phyloP scores from a whole-genome alignment of 2,329 filamentous ascomycete species.

The Fusarium gaditjirri region DNA sequence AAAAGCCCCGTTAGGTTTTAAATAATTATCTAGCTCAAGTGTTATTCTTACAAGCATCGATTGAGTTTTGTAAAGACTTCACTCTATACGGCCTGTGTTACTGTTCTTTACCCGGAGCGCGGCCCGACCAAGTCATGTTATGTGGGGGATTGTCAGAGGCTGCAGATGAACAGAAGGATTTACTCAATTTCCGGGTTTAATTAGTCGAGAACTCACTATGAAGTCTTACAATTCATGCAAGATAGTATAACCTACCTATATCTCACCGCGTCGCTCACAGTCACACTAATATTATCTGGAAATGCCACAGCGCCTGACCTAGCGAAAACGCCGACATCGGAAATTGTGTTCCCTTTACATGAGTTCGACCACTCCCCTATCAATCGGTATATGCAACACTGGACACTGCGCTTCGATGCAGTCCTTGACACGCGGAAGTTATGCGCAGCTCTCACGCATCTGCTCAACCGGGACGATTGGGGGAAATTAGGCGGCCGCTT shows the following conservation, averaged over 20 bases:
- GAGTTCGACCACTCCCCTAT: slow-evolving; percentile 5
- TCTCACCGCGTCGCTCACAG: neutral
- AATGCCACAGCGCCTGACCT: neutral
- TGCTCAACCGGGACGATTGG: neutral
- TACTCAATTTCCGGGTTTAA: neutral
- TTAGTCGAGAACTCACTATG: neutral
- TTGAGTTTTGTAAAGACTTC: no score
- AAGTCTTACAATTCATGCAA: neutral
- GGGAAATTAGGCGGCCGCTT: neutral
- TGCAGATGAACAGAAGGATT: neutral
- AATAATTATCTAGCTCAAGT: no score
- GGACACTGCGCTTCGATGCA: neutral
- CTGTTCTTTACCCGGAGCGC: neutral
- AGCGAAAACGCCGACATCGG: neutral
- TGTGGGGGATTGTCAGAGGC: neutral
- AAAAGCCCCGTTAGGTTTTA: no score
- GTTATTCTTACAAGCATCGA: neutral
- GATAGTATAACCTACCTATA: neutral
- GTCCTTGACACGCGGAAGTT: neutral
- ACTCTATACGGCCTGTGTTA: no score
- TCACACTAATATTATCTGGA: neutral
- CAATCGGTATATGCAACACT: slow-evolving; percentile 8
- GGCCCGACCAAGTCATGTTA: neutral
- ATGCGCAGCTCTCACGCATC: neutral
- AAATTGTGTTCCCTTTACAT: neutral